phyloP scores from a whole-genome alignment of 345 rosid genomes.

The Gynandropsis gynandra region DNA sequence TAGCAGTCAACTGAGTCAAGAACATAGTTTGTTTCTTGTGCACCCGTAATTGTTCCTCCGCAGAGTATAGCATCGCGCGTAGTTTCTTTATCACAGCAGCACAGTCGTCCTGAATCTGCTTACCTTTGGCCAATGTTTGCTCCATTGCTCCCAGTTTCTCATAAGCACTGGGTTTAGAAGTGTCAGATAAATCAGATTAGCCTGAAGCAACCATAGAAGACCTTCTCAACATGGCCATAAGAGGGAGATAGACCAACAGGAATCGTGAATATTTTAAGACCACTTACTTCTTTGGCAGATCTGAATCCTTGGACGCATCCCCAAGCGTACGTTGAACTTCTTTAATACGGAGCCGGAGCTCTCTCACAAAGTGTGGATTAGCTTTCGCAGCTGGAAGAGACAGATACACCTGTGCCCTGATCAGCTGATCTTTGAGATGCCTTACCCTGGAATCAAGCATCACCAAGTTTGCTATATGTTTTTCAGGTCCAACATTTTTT shows the following conservation, averaged over 20 bases:
- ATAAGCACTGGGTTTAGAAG: constrained; percentile 42
- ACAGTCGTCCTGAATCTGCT: constrained; percentile 87
- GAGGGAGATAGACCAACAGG: background rate
- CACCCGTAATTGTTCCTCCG: constrained; percentile 92
- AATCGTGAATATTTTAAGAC: too few species aligned
- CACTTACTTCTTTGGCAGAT: too few species aligned
- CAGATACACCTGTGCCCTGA: constrained; percentile 80
- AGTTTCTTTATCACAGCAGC: constrained; percentile 78
- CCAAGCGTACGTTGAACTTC: too few species aligned
- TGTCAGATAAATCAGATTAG: constrained; percentile 14
- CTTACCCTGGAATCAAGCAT: constrained; percentile 56
- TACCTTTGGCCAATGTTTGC: constrained; percentile 71
- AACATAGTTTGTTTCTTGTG: constrained; percentile 89
- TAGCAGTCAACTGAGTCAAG: constrained; percentile 93
- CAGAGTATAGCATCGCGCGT: constrained; percentile 92
- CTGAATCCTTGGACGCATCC: too few species aligned
- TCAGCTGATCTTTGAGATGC: constrained; percentile 86
- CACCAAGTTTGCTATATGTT: constrained; percentile 30
- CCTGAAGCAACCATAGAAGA: constrained; percentile 1
- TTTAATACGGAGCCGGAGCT: too few species aligned
- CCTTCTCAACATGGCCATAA: background rate
- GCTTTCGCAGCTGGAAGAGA: constrained; percentile 70
- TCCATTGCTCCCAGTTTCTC: constrained; percentile 86
- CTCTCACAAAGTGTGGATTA: constrained; percentile 36
- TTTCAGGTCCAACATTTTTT: constrained; percentile 25